A percentile compares a stretch with the other conserved stretches of the same genome.
phyloP scores from a whole-genome alignment of 805 yeast genomes.

The Nakazawaea peltata region DNA sequence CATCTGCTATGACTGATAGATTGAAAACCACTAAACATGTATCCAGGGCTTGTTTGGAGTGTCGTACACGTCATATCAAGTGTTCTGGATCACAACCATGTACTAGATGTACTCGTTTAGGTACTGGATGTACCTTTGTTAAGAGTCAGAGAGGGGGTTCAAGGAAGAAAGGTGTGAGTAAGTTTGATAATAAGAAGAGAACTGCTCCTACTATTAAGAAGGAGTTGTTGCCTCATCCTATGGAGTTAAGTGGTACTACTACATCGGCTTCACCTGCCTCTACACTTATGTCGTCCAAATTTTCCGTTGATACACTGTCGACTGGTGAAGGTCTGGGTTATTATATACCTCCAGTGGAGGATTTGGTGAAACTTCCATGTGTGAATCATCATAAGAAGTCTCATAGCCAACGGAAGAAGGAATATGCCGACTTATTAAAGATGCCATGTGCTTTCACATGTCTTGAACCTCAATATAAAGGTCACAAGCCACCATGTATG shows the following conservation, averaged over 20 bases:
- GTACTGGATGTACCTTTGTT: conserved; percentile 36
- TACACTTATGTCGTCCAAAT: background rate
- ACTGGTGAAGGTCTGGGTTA: background rate
- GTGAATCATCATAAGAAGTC: conserved; percentile 8
- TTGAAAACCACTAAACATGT: conserved; percentile 34
- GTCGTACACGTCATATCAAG: conserved; percentile 41
- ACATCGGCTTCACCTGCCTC: background rate
- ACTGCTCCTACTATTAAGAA: background rate
- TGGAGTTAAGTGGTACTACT: conserved; percentile 1
- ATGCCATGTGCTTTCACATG: conserved; percentile 16
- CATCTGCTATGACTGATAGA: no score
- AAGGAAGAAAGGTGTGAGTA: conserved; percentile 38
- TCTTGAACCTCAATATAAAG: conserved; percentile 17
- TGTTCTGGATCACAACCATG: conserved; percentile 46
- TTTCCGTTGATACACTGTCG: background rate
- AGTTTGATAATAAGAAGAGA: conserved; percentile 5
- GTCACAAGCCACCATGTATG: conserved; percentile 22
- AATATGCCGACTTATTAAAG: conserved; percentile 8
- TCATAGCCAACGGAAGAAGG: background rate
- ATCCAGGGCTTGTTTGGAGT: conserved; percentile 42
- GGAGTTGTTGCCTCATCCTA: background rate
- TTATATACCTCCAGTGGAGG: conserved; percentile 9
- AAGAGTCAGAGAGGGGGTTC: conserved; percentile 48
- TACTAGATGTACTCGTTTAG: conserved; percentile 27
- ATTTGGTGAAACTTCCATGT: conserved; percentile 9